phyloP scores from a whole-genome alignment of 1,284 basidiomycete species.

The Phylloporus gajari region DNA sequence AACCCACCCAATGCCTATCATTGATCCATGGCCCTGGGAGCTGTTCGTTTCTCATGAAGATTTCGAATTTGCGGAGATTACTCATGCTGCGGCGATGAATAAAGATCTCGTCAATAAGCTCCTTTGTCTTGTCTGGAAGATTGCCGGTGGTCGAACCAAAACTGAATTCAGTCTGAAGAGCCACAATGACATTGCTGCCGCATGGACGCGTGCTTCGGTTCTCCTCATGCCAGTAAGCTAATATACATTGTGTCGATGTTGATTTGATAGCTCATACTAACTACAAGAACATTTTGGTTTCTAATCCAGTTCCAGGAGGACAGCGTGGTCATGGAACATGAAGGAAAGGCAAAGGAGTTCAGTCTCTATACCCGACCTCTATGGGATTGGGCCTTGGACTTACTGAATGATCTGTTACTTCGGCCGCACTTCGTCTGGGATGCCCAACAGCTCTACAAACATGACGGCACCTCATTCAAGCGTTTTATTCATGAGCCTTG shows the following conservation, averaged over 20 bases:
- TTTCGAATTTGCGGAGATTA: neutral
- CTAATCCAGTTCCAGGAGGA: neutral
- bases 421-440: conserved; percentile 28
- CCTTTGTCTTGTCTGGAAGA: neutral
- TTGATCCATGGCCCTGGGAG: neutral
- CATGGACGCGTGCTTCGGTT: neutral
- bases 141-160: neutral
- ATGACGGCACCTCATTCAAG: neutral
- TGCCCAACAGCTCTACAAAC: neutral
- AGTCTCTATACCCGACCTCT: conserved; percentile 12
- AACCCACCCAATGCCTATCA: neutral
- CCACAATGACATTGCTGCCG: neutral
- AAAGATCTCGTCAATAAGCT: neutral
- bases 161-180: neutral
- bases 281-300: neutral
- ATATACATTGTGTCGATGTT: neutral
- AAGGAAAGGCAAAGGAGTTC: neutral
- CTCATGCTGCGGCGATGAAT: neutral
- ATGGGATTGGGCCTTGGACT: conserved; percentile 41
- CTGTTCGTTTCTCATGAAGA: neutral
- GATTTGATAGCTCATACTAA: neutral
- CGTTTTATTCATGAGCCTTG: neutral
- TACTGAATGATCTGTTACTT: conserved; percentile 30
- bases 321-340: neutral
- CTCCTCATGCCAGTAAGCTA: neutral